Percentiles rank a stretch among this genome's conserved stretches.
These are phyloP conservation scores for Isabelozyma rhagii DNA, from an alignment of 805 yeast genomes.

Conservation along the genomic window DNA sequence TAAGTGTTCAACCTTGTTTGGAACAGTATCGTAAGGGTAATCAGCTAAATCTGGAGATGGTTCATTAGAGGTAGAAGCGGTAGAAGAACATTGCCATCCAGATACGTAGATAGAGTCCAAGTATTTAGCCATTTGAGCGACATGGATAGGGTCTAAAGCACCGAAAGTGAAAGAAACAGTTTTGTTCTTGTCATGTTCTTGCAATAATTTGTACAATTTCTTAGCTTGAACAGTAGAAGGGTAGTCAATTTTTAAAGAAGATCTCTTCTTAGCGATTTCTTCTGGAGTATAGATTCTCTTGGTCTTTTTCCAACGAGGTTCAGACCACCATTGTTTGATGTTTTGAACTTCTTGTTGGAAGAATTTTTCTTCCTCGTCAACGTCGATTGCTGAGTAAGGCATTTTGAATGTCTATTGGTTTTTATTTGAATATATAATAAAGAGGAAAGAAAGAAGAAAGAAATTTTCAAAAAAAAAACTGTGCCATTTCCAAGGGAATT, in stretches of 20 bases:
- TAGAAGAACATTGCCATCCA: constrained; percentile 98
- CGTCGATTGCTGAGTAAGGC: constrained; percentile 58
- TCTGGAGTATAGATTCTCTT: constrained; percentile 85
- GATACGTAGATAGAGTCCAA: constrained; percentile 90
- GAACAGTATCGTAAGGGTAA: constrained; percentile 98
- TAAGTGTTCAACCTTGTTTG: constrained; percentile 95
- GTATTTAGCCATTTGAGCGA: constrained; percentile 94
- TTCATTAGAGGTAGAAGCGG: constrained; percentile 95
- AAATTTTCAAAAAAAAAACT: no score
- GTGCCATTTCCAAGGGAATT: no score
- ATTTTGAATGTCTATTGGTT: constrained; percentile 11
- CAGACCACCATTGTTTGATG: constrained; percentile 86
- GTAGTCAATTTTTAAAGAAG: constrained; percentile 67
- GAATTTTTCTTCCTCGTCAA: constrained; percentile 58
- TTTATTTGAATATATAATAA: not conserved
- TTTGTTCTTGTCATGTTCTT: constrained; percentile 68
- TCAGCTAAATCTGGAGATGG: constrained; percentile 99
- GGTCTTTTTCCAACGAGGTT: constrained; percentile 87
- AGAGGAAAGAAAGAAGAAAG: not conserved
- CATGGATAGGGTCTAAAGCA: constrained; percentile 93
- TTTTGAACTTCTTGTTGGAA: constrained; percentile 69
- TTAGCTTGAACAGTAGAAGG: constrained; percentile 80
- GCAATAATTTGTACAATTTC: constrained; percentile 68
- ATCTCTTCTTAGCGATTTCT: constrained; percentile 87
- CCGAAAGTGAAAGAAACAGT: constrained; percentile 89